Base-by-base conservation (phyloP, 768 basidiomycete genomes). In the Hydnomerulius pinastri region DNA sequence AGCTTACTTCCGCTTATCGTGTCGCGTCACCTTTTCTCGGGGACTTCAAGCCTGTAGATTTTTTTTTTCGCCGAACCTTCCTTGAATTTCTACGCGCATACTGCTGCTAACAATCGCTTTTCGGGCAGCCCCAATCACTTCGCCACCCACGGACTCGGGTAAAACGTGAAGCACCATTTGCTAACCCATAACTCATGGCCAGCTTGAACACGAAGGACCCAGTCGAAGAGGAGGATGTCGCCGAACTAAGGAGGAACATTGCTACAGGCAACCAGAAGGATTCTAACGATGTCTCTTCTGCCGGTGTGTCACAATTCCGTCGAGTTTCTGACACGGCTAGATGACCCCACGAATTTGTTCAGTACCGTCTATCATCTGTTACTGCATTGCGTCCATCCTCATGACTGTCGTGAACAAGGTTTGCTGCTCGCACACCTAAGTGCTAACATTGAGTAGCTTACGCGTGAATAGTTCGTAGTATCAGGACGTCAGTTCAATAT, bases 321-420 rank as follows among this genome's bases (percentile, higher is more conserved):
- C 15, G 20, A 28, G 24, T 23, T 6, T 17, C 35, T 18, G 29
- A 3, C 25, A 11, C 11, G 23, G 29, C 40, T 28, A 4, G n/a
- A 24, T 42, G 17, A 38, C 40, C 15, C 29, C 53, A 8, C n/a
- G 10, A 7, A 15, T 21, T 24, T n/a, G 10, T 44, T 25, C 60
- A 92, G 91, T 88, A 17, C 77, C 88, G 25, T 85, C 97, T 28
- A 88, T 98, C 55, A 54, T 86, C 50, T 89, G 87, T 63, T 98
- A 98, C 67, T 98, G 97, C 64, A 51, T 89, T 12, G 92, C 95
- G 1, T 93, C 91, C 1, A 96, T 98, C 57, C 71, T 95, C 41
- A 99, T 99, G 97, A 99, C 97, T 0, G 79, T 98, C 38, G 83
- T 96, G 55, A 98, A 98, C 76, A 98, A 98, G 79, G 95, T 92